Base-by-base conservation (phyloP, 2,329 filamentous ascomycete genomes). In the Metarhizium album region DNA sequence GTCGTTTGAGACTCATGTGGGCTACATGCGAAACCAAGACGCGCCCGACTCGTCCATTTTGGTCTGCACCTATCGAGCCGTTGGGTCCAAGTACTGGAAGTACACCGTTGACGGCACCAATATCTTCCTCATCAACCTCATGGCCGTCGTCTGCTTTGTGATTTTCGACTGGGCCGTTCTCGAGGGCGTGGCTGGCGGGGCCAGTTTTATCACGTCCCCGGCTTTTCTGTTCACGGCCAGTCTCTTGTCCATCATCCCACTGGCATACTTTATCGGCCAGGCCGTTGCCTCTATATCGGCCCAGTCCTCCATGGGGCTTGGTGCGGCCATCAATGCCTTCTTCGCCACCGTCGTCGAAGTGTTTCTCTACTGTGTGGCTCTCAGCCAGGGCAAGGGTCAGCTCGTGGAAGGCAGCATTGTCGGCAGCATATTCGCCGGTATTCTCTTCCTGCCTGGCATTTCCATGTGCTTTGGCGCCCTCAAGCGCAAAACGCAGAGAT, bases 391-490 rank as follows among this genome's bases (percentile, higher is more conserved):
- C 56, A 98, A 98, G 67, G 86, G 86, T 2, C 84, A 86, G 61
- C 80, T 98, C 31, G 93, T 98, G 1, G 93, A 98, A 67, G 93
- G 93, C 47, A 96, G 90, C 69, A 90, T 98, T 59, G 88, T 98
- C 54, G 93, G 93, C 54, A 98, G 93, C 67, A 96, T 98, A 54
- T 96, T 98, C 66, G 91, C 91, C 3, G 93, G 93, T 71, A 87
- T 98, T 43, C 76, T 98, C 14, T 95, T 98, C 65, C 75, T 98
- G 45, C 93, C 93, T 0, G 93, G 93, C 1, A 67, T 98, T 33
- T 97, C 91, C 52, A 98, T 98, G 93, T 98, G 93, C 68, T 98
- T 96, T 62, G 93, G 93, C 43, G 94, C 94, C 18, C 84, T 98
- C 63, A 95, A 95, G 72, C 84, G 94, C 60, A 98, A 98, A 72